Conservation (phyloP, 164 flowering plant genomes). For the Annona squamosa region DNA sequence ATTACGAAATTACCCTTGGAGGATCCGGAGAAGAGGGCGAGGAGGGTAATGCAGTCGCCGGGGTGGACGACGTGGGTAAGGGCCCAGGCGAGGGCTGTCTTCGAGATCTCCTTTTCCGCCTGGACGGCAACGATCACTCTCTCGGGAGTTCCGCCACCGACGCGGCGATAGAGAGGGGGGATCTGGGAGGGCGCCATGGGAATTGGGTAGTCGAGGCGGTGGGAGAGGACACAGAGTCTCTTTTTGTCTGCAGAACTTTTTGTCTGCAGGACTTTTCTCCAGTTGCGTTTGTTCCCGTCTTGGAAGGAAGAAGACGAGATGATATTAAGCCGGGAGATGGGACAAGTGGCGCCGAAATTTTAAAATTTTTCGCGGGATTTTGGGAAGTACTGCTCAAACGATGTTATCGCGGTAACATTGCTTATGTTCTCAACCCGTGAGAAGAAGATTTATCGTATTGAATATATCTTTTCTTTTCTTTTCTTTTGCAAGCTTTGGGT, state of each 20-base stretch:
- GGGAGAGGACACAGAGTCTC: neutral
- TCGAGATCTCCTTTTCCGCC: conserved; percentile 68
- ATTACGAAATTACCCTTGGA: conserved; percentile 29
- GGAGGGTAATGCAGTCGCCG: conserved; percentile 56
- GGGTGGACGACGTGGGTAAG: conserved; percentile 71
- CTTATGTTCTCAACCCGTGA: too few species aligned
- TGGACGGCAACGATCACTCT: conserved; percentile 64
- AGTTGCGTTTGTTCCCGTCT: neutral
- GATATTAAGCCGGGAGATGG: neutral
- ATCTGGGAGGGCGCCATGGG: neutral
- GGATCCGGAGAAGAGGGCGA: conserved; percentile 46
- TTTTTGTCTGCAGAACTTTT: neutral
- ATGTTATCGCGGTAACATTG: too few species aligned
- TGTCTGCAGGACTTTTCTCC: neutral
- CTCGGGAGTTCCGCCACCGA: conserved; percentile 17
- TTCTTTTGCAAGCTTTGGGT: too few species aligned
- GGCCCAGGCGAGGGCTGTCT: conserved; percentile 73
- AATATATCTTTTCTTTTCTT: too few species aligned
- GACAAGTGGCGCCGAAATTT: neutral
- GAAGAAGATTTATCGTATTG: too few species aligned
- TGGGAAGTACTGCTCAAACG: too few species aligned
- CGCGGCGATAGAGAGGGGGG: neutral
- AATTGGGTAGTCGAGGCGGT: neutral
- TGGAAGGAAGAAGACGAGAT: neutral
- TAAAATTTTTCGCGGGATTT: too few species aligned